Evolutionary conservation across 2,329 filamentous ascomycete genomes (phyloP).

Genomic region (Fusarium xylarioides): DNA sequence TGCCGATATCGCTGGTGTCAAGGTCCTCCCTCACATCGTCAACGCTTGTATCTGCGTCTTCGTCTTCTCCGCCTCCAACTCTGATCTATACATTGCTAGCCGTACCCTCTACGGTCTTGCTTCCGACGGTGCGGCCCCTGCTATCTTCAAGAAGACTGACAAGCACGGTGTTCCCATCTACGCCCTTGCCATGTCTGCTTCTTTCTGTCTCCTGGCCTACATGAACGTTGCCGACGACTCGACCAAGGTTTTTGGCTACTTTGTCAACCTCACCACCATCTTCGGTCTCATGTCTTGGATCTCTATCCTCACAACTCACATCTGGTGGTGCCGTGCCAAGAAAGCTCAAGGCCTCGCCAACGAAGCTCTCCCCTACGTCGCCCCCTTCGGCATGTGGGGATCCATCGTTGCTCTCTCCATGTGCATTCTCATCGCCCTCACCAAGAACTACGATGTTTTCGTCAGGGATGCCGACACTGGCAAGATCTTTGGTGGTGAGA

Average conservation of each 20-base stretch:
- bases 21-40: slow-evolving; percentile 70
- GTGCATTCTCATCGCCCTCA: slow-evolving; percentile 77
- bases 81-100: slow-evolving; percentile 79
- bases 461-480: slow-evolving; percentile 49
- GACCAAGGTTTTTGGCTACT: slow-evolving; percentile 68
- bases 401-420: slow-evolving; percentile 74
- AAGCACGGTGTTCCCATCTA: slow-evolving; percentile 75
- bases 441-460: slow-evolving; percentile 85
- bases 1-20: slow-evolving; percentile 70
- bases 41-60: slow-evolving; percentile 80
- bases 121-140: slow-evolving; percentile 75
- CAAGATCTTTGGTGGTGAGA: slow-evolving; percentile 60
- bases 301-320: slow-evolving; percentile 73
- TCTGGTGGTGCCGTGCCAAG: slow-evolving; percentile 71
- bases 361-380: slow-evolving; percentile 67
- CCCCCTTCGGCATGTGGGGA: slow-evolving; percentile 76
- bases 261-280: slow-evolving; percentile 74
- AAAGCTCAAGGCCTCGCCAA: slow-evolving; percentile 67
- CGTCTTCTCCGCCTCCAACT: slow-evolving; percentile 81
- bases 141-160: slow-evolving; percentile 76
- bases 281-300: slow-evolving; percentile 74
- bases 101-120: slow-evolving; percentile 79
- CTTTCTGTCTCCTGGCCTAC: slow-evolving; percentile 74
- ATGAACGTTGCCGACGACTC: slow-evolving; percentile 70
- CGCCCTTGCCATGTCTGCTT: slow-evolving; percentile 67